Percentiles rank a stretch among this genome's conserved stretches.
Conservation (phyloP, 148 eudicot genomes). For the Rhododendron mucronatum region DNA sequence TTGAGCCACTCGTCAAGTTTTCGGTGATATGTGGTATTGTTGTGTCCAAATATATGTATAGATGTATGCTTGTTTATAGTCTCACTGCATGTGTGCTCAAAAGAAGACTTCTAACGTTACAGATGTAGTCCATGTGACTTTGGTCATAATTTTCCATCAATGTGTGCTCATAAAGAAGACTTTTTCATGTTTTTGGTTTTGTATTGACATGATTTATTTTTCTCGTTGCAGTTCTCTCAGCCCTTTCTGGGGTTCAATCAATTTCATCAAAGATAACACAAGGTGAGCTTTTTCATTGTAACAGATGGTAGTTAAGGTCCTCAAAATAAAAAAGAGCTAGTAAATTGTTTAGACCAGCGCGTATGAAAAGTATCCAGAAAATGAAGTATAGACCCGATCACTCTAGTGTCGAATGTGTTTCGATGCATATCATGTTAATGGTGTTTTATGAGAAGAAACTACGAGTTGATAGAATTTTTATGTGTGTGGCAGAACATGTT, state of each 20-base stretch:
- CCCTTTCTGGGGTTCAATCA: conserved; percentile 29
- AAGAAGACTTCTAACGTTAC: no score
- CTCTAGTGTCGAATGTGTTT: background rate
- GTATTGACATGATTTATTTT: background rate
- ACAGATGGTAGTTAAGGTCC: no score
- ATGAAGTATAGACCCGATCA: background rate
- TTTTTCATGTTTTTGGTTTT: background rate
- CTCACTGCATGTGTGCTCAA: background rate
- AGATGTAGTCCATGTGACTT: background rate
- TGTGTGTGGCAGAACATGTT: conserved; percentile 7
- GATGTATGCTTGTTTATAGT: background rate
- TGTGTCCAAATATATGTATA: background rate
- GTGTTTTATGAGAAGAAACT: background rate
- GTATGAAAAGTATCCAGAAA: background rate
- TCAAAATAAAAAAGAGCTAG: background rate
- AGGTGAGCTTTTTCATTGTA: conserved; percentile 9
- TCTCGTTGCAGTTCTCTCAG: conserved; percentile 25
- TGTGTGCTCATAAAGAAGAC: background rate
- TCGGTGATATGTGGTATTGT: background rate
- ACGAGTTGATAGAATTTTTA: background rate
- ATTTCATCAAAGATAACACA: conserved; percentile 29
- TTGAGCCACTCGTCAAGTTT: background rate
- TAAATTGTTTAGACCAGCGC: no score
- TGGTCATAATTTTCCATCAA: background rate
- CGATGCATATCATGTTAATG: background rate